These are phyloP conservation scores for Mycena olivaceomarginata DNA, from an alignment of 768 basidiomycete genomes.

Conservation along the genomic window DNA sequence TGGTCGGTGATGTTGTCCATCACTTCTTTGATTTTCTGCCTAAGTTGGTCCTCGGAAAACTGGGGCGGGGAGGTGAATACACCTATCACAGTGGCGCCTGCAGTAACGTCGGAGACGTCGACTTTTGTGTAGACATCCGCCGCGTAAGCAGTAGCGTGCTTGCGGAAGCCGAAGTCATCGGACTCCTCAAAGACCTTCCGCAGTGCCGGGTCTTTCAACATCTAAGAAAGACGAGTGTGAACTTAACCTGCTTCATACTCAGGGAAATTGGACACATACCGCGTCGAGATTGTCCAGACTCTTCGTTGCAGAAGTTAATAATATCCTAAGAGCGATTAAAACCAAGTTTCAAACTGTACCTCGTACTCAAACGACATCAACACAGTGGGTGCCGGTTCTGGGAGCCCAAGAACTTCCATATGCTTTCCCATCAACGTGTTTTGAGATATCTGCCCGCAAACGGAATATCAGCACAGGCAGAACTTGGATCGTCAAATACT, in stretches of 20 bases:
- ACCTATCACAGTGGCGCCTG: slow-evolving; percentile 22
- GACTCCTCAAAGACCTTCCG: slow-evolving; percentile 27
- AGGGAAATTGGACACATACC: not conserved
- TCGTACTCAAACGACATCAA: slow-evolving; percentile 37
- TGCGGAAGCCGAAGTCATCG: slow-evolving; percentile 38
- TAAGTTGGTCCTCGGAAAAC: slow-evolving; percentile 20
- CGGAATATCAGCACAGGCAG: not conserved
- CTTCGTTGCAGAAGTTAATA: slow-evolving; percentile 23
- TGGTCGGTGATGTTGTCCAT: slow-evolving; percentile 27
- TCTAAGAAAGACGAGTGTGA: slow-evolving; percentile 19
- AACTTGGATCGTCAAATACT: slow-evolving; percentile 13
- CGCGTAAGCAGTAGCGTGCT: slow-evolving; percentile 30
- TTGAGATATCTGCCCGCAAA: slow-evolving; percentile 27
- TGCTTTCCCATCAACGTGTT: slow-evolving; percentile 30
- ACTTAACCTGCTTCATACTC: slow-evolving; percentile 7
- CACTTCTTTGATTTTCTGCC: slow-evolving; percentile 24
- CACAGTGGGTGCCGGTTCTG: slow-evolving; percentile 24
- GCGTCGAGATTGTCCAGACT: slow-evolving; percentile 31
- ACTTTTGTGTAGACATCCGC: slow-evolving; percentile 30
- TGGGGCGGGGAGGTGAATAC: slow-evolving; percentile 26
- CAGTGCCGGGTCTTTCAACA: slow-evolving; percentile 34
- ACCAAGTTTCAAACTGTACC: slow-evolving; percentile 10
- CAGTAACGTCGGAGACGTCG: slow-evolving; percentile 8
- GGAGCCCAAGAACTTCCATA: slow-evolving; percentile 31
- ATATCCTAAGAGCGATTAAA: slow-evolving; percentile 1